Evolutionary conservation across 1,139 yeast species (phyloP).

Genomic region (Sugiyamaella sp.): DNA sequence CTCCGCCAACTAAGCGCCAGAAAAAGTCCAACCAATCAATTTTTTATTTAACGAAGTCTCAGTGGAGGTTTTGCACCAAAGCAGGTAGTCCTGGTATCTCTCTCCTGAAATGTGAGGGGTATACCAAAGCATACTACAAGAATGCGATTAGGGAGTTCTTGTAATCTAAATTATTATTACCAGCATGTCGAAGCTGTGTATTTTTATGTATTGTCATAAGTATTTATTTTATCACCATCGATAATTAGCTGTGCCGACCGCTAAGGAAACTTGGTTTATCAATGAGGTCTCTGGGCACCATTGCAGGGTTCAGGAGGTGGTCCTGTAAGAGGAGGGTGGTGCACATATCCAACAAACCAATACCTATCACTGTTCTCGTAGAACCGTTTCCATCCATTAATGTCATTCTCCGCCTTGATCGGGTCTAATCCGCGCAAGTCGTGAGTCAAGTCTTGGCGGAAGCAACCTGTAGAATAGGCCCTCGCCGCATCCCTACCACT

Average conservation of each 20-base stretch:
- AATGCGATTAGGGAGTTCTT: slow-evolving; percentile 24
- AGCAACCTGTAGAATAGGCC: slow-evolving; percentile 79
- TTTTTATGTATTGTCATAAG: not conserved
- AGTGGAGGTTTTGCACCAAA: slow-evolving; percentile 28
- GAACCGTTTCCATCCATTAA: slow-evolving; percentile 57
- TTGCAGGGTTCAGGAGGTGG: slow-evolving; percentile 45
- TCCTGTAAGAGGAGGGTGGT: slow-evolving; percentile 46
- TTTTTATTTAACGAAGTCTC: slow-evolving; percentile 26
- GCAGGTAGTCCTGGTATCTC: slow-evolving; percentile 19
- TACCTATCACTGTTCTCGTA: slow-evolving; percentile 53
- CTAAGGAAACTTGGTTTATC: too few relatives aligned
- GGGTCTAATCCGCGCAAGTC: slow-evolving; percentile 63
- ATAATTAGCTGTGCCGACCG: too few relatives aligned
- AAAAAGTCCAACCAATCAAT: slow-evolving; percentile 6
- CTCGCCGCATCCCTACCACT: slow-evolving; percentile 74
- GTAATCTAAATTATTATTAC: slow-evolving; percentile 13
- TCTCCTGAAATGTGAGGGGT: slow-evolving; percentile 29
- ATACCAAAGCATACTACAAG: slow-evolving; percentile 19
- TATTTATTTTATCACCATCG: not conserved
- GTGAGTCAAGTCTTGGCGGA: slow-evolving; percentile 58
- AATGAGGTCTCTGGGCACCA: slow-evolving; percentile 23
- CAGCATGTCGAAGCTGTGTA: not conserved
- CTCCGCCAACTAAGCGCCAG: slow-evolving; percentile 16
- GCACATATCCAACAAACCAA: slow-evolving; percentile 67
- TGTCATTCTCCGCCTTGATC: slow-evolving; percentile 37